Conservation (phyloP, 2,329 filamentous ascomycete species). For the Graphilbum sp. region DNA sequence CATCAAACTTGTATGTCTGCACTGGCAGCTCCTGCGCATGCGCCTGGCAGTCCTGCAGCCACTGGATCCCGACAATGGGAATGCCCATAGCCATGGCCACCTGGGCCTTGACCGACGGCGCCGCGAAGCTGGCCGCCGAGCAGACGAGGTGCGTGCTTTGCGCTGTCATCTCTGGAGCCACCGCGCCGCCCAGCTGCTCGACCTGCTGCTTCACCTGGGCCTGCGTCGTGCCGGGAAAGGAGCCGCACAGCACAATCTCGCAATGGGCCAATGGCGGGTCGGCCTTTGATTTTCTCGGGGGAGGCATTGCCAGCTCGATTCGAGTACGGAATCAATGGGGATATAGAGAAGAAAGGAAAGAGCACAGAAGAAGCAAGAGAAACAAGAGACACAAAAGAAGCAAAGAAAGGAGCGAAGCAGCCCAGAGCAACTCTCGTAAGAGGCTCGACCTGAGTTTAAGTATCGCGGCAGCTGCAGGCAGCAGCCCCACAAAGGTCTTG, state of each 20-base stretch:
- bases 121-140: constrained; percentile 34
- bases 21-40: constrained; percentile 22
- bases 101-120: constrained; percentile 32
- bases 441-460: too few species aligned
- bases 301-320: constrained; percentile 2
- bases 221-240: constrained; percentile 38
- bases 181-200: constrained; percentile 29
- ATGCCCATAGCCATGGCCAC: constrained; percentile 29
- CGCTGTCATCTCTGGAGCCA: constrained; percentile 29
- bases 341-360: not conserved
- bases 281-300: constrained; percentile 1
- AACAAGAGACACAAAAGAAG: not conserved
- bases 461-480: not conserved
- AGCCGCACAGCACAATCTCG: constrained; percentile 42
- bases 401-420: too few species aligned
- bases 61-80: constrained; percentile 40
- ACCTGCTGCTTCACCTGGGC: constrained; percentile 28
- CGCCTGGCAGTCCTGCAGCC: constrained; percentile 41
- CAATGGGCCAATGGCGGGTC: constrained; percentile 18
- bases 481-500: too few species aligned
- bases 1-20: constrained; percentile 9
- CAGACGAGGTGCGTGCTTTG: constrained; percentile 40
- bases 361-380: not conserved
- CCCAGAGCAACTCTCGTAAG: too few species aligned
- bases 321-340: not conserved